These are phyloP conservation scores for Adiantum capillusveneris DNA, from an alignment of 75 land plant genomes.

Conservation along the genomic window DNA sequence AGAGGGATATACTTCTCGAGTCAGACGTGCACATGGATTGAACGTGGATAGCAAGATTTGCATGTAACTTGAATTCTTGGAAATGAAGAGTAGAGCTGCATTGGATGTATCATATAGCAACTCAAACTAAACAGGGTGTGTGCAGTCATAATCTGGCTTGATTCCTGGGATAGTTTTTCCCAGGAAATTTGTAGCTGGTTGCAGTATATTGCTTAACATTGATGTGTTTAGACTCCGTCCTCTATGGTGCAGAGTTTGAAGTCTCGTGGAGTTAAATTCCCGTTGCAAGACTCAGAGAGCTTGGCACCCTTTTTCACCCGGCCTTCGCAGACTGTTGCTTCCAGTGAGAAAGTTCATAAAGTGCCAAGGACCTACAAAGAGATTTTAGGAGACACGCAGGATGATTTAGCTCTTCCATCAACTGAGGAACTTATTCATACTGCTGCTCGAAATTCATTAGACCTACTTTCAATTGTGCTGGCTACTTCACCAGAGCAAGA, in stretches of 20 bases:
- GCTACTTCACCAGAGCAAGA: conserved; percentile 95
- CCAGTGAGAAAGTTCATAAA: neutral
- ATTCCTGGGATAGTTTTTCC: no score
- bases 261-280: conserved; percentile 86
- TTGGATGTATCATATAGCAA: no score
- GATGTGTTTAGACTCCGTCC: no score
- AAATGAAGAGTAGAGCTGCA: no score
- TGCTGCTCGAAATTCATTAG: conserved; percentile 79
- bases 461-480: conserved; percentile 81
- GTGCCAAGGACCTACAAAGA: neutral
- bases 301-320: conserved; percentile 91
- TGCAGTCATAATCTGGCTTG: no score
- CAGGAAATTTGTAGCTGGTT: no score
- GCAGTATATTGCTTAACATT: no score
- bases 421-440: conserved; percentile 84
- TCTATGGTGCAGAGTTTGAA: conserved; percentile 57
- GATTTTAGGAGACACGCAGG: neutral
- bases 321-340: conserved; percentile 63
- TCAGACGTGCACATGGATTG: no score
- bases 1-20: no score
- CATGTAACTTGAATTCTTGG: no score
- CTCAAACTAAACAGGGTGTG: no score
- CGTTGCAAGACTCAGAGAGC: conserved; percentile 88
- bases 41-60: no score
- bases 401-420: conserved; percentile 31